Evolutionary conservation across 2,329 filamentous ascomycete genomes (phyloP).

Genomic region (Colletotrichum lupini): DNA sequence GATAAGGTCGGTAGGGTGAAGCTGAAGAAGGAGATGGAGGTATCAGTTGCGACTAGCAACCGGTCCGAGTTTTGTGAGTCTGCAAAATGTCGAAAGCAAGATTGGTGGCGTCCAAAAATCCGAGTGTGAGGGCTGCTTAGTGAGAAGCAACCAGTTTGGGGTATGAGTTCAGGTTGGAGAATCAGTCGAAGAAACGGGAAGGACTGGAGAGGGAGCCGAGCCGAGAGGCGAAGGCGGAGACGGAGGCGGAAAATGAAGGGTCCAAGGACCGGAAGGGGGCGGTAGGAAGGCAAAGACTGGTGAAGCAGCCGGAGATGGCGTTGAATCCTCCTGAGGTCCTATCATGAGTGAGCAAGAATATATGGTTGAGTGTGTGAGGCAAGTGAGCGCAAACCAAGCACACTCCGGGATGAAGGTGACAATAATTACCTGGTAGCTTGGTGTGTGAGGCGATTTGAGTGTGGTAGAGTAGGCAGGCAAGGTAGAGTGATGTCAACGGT

Average conservation of each 20-base stretch:
- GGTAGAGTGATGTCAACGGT: slow-evolving; percentile 28
- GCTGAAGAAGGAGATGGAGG: background rate
- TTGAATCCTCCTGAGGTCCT: background rate
- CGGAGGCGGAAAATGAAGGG: slow-evolving; percentile 11
- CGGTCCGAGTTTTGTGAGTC: background rate
- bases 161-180: background rate
- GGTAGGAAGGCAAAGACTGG: background rate
- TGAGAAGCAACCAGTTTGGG: background rate
- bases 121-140: background rate
- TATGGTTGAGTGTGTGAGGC: background rate
- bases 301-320: background rate
- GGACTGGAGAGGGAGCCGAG: slow-evolving; percentile 17
- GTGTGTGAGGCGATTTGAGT: background rate
- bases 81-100: background rate
- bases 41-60: slow-evolving; percentile 3
- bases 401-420: background rate
- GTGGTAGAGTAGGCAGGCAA: background rate
- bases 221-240: slow-evolving; percentile 24
- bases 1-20: slow-evolving; percentile 7
- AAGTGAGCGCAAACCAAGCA: background rate
- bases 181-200: slow-evolving; percentile 1
- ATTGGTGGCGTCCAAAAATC: background rate
- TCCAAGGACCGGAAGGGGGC: background rate
- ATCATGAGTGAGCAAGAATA: background rate
- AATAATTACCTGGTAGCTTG: background rate